Conservation (phyloP, 2,329 filamentous ascomycete species). For the Trichoderma semiorbis region DNA sequence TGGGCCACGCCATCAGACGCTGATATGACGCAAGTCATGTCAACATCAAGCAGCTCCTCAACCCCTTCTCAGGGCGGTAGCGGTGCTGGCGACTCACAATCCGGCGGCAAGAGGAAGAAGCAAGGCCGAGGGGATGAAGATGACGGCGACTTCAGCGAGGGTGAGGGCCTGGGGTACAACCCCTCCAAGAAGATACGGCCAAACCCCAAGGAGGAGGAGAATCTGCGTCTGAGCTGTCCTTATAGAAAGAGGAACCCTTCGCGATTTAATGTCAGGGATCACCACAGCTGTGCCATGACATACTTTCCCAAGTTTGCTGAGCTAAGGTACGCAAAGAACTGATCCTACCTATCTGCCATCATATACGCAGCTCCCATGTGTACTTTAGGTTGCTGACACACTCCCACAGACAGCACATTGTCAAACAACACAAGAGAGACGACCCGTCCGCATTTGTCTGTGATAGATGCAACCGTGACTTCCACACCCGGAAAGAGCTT, state of each 20-base stretch:
- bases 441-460: constrained; percentile 40
- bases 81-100: constrained; percentile 23
- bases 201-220: constrained; percentile 36
- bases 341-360: neutral
- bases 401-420: constrained; percentile 37
- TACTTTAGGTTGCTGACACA: constrained; percentile 15
- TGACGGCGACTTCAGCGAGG: constrained; percentile 35
- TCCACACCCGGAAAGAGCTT: constrained; percentile 36
- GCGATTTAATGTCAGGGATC: constrained; percentile 45
- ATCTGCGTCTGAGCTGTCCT: constrained; percentile 41
- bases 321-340: constrained; percentile 32
- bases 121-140: constrained; percentile 30
- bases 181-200: constrained; percentile 32
- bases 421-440: constrained; percentile 42
- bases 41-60: constrained; percentile 31
- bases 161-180: constrained; percentile 30
- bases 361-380: neutral
- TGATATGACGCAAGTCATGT: constrained; percentile 31
- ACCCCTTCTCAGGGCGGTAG: constrained; percentile 31
- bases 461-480: constrained; percentile 40
- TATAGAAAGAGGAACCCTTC: constrained; percentile 44
- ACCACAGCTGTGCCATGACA: constrained; percentile 43
- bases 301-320: constrained; percentile 42
- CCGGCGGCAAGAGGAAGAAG: constrained; percentile 37
- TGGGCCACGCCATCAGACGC: constrained; percentile 31